Evolutionary conservation across 106 monocot genomes (phyloP), one percentile per base, ranked within the genome.

Genomic region (Allium sativum): DNA sequence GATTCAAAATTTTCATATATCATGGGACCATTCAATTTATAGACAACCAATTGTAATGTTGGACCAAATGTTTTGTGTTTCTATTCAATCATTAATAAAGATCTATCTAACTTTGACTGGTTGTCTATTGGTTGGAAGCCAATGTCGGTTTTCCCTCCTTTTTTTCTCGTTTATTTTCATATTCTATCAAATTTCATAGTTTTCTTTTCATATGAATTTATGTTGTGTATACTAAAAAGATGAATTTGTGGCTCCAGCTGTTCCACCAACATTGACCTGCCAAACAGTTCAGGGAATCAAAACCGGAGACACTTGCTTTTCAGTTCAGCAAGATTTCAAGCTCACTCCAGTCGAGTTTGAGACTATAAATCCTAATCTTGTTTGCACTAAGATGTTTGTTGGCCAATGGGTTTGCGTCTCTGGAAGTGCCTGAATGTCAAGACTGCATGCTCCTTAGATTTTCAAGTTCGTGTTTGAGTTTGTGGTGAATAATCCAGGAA

Each of bases 301-400:
- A 19, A 70, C 10, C 19, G 62, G 52, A 18, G 70, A 70, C 31
- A 70, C 62, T 0, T 70, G 61, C 70, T 53, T 53, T n/a, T 41
- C 9, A 5, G 53, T 70, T 21, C 17, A 21, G 21, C 42, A 62
- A 18, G 0, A 53, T 12, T 70, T 62, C 44, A 45, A 62, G 16
- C 12, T 70, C 9, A 70, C 60, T 6, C 13, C 42, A 1, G 40
- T 10, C 10, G 19, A 52, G 9, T 70, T 70, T 15, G 43, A 12
- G 12, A 2, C 7, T 12, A 61, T 70, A 41, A 70, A 70, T 9
- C 70, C 61, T 53, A 70, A 70, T 62, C 61, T 70, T 43, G 52
- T 53, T 14, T 70, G 70, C 12, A 44, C 60, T 15, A 44, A 53
- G 52, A 60, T 61, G 8, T 62, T 70, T 16, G 61, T 70, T 0